phyloP scores from a whole-genome alignment of 768 basidiomycete species.

The Boletus bicolor region DNA sequence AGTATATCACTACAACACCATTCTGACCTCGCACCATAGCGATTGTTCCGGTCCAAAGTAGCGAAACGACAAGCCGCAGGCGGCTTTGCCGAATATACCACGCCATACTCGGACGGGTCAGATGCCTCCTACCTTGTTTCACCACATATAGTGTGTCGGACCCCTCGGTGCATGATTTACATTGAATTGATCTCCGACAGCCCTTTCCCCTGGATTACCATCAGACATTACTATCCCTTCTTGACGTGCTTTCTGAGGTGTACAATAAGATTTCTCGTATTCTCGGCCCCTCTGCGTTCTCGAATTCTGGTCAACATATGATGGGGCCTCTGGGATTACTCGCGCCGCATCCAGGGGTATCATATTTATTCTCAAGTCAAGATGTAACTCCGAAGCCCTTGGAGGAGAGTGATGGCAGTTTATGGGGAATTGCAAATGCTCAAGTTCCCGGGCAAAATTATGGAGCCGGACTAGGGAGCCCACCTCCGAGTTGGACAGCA shows the following conservation, averaged over 20 bases:
- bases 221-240: constrained; percentile 81
- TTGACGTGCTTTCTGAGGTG: constrained; percentile 85
- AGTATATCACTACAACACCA: not conserved
- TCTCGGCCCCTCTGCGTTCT: constrained; percentile 78
- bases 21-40: constrained; percentile 32
- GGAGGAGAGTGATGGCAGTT: constrained; percentile 47
- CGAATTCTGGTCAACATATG: constrained; percentile 69
- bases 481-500: constrained; percentile 61
- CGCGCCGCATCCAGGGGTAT: constrained; percentile 78
- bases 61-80: constrained; percentile 51
- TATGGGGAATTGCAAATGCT: constrained; percentile 72
- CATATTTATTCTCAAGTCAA: constrained; percentile 58
- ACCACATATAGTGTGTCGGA: constrained; percentile 66
- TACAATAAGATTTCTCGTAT: constrained; percentile 85
- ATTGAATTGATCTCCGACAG: constrained; percentile 36
- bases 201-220: constrained; percentile 90
- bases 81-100: constrained; percentile 56
- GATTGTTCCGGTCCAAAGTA: constrained; percentile 58
- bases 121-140: constrained; percentile 70
- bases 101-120: constrained; percentile 54
- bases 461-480: constrained; percentile 40
- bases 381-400: constrained; percentile 38
- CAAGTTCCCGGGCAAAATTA: constrained; percentile 29
- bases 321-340: constrained; percentile 70
- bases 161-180: not conserved